phyloP scores from a whole-genome alignment of 371 early-diverging fungal genomes.

The Zychaea mexicana region DNA sequence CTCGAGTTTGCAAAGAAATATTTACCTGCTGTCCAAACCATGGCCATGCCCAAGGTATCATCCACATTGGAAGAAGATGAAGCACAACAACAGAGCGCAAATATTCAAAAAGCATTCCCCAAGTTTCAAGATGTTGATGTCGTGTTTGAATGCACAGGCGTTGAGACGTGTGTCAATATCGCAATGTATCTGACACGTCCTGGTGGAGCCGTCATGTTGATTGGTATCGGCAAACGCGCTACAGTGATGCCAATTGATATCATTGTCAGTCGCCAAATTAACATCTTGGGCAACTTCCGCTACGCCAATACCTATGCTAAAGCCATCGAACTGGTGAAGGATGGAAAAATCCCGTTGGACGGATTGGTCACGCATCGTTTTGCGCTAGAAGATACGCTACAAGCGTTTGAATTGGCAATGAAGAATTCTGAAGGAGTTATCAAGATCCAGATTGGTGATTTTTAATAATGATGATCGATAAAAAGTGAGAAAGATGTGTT shows the following conservation, averaged over 20 bases:
- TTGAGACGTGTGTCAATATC: constrained; percentile 38
- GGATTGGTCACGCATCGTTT: constrained; percentile 25
- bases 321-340: constrained; percentile 18
- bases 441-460: constrained; percentile 27
- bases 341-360: constrained; percentile 8
- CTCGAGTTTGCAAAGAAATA: constrained; percentile 30
- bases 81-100: constrained; percentile 9
- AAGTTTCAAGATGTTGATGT: constrained; percentile 26
- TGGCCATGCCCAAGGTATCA: background rate
- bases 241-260: constrained; percentile 39
- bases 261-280: constrained; percentile 45
- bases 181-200: constrained; percentile 37
- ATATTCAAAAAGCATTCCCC: background rate
- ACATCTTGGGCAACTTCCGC: constrained; percentile 38
- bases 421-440: constrained; percentile 16
- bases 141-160: constrained; percentile 42
- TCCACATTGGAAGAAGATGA: constrained; percentile 17
- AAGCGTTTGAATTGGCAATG: constrained; percentile 18
- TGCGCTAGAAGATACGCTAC: constrained; percentile 13
- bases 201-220: constrained; percentile 40
- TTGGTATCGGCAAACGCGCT: constrained; percentile 43
- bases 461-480: constrained; percentile 3
- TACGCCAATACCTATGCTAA: constrained; percentile 21
- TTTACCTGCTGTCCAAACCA: constrained; percentile 16
- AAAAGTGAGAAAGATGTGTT: no score